Evolutionary conservation across 2,329 filamentous ascomycete species (phyloP).

Genomic region (Pseudocercospora fuligena): DNA sequence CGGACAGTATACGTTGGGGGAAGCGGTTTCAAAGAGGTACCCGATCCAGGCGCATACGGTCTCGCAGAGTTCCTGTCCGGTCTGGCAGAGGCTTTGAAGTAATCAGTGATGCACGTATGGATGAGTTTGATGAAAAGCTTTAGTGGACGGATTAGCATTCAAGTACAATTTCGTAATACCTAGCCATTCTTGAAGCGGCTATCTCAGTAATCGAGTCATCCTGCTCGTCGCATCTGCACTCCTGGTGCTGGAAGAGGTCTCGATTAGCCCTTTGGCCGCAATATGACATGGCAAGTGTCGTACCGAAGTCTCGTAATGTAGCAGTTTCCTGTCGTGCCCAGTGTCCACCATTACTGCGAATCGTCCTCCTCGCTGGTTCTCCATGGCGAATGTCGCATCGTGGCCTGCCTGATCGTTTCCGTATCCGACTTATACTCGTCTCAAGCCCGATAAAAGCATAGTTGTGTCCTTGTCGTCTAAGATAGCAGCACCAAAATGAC

Average conservation of each 20-base stretch:
- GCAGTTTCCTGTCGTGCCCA: neutral
- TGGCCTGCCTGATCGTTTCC: neutral
- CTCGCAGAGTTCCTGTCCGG: constrained; percentile 83
- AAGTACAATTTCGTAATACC: constrained; percentile 28
- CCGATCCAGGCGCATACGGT: constrained; percentile 77
- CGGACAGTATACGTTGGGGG: constrained; percentile 82
- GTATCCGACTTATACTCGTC: no score
- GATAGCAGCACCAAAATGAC: constrained; percentile 80
- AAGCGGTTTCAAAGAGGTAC: constrained; percentile 71
- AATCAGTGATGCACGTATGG: constrained; percentile 17
- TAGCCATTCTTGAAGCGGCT: constrained; percentile 18
- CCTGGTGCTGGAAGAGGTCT: neutral
- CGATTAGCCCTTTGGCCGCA: neutral
- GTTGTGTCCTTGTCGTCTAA: neutral
- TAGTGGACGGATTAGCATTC: constrained; percentile 13
- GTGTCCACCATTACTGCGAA: constrained; percentile 4
- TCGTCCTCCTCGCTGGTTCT: neutral
- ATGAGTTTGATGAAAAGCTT: constrained; percentile 9
- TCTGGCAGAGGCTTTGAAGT: constrained; percentile 62
- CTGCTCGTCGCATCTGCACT: constrained; percentile 5
- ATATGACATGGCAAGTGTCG: neutral
- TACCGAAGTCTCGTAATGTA: constrained; percentile 1
- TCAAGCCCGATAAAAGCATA: no score
- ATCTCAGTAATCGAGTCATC: constrained; percentile 13
- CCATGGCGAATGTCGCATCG: neutral